Percentiles rank a stretch among this genome's conserved stretches.
Conservation (phyloP, 2,329 filamentous ascomycete genomes). For the Aspergillus quadrilineatus region DNA sequence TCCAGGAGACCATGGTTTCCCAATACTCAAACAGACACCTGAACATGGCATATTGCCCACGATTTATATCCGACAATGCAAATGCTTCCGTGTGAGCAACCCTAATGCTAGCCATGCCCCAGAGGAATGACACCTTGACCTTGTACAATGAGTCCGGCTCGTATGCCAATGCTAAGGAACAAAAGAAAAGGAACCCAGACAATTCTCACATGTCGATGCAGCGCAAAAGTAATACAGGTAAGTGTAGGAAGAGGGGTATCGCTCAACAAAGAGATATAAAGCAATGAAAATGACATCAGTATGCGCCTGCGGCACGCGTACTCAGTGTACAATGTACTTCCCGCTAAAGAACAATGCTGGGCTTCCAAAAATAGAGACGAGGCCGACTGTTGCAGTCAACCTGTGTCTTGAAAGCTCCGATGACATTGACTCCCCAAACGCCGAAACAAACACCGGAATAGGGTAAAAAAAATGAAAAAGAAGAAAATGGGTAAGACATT, state of each 20-base stretch:
- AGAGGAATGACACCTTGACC: slow-evolving; percentile 16
- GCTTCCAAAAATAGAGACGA: slow-evolving; percentile 6
- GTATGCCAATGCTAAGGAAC: slow-evolving; percentile 13
- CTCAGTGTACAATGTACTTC: slow-evolving; percentile 7
- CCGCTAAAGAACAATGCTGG: slow-evolving; percentile 3
- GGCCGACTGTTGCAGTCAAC: slow-evolving; percentile 11
- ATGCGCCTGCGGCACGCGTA: slow-evolving; percentile 15
- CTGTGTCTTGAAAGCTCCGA: slow-evolving; percentile 14
- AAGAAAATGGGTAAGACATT: slow-evolving; percentile 4
- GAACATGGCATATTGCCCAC: slow-evolving; percentile 14
- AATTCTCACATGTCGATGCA: slow-evolving; percentile 12
- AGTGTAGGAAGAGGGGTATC: slow-evolving; percentile 24
- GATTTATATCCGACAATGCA: slow-evolving; percentile 23
- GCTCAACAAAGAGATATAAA: slow-evolving; percentile 24
- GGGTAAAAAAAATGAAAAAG: slow-evolving; percentile 5
- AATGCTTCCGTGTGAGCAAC: slow-evolving; percentile 18
- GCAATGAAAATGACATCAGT: slow-evolving; percentile 17
- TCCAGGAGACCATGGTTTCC: slow-evolving; percentile 9
- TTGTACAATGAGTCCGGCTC: slow-evolving; percentile 16
- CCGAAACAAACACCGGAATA: slow-evolving; percentile 4
- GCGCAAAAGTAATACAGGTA: slow-evolving; percentile 19
- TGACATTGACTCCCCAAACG: slow-evolving; percentile 15
- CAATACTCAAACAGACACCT: slow-evolving; percentile 1
- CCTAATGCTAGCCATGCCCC: slow-evolving; percentile 23
- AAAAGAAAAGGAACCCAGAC: slow-evolving; percentile 11